phyloP scores from a whole-genome alignment of 768 basidiomycete species.

The Psilocybe sp. region DNA sequence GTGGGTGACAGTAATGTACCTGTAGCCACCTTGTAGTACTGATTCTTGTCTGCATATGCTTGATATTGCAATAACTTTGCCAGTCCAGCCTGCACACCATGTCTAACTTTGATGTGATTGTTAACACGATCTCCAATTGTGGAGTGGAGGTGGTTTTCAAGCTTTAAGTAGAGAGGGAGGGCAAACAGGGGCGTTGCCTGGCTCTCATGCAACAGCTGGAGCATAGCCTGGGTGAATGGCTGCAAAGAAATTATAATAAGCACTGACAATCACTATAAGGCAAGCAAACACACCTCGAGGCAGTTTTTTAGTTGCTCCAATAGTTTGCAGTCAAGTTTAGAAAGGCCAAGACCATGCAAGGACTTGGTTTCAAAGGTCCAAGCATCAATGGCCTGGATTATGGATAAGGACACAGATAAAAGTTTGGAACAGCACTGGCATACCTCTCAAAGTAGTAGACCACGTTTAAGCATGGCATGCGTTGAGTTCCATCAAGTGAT shows the following conservation, averaged over 20 bases:
- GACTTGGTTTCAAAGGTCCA: slow-evolving; percentile 18
- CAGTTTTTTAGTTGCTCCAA: slow-evolving; percentile 13
- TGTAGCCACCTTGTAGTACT: slow-evolving; percentile 24
- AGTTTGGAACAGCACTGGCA: slow-evolving; percentile 1
- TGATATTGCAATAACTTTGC: slow-evolving; percentile 25
- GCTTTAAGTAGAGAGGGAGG: slow-evolving; percentile 26
- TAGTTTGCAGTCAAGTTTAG: slow-evolving; percentile 15
- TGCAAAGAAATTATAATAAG: slow-evolving; percentile 8
- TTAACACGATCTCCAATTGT: not conserved
- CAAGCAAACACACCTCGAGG: slow-evolving; percentile 15
- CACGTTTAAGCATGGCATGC: slow-evolving; percentile 29
- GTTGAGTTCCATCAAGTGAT: slow-evolving; percentile 32
- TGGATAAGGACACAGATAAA: not conserved
- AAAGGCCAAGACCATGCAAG: slow-evolving; percentile 8
- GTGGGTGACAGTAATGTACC: slow-evolving; percentile 14
- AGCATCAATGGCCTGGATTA: slow-evolving; percentile 22
- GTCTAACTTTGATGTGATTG: slow-evolving; percentile 3
- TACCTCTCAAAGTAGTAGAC: slow-evolving; percentile 19
- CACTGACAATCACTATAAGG: not conserved
- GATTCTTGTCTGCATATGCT: slow-evolving; percentile 13
- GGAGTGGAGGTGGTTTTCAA: slow-evolving; percentile 21
- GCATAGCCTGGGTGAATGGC: slow-evolving; percentile 27
- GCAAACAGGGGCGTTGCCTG: slow-evolving; percentile 28
- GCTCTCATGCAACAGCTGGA: slow-evolving; percentile 20
- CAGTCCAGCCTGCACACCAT: slow-evolving; percentile 17